Percentiles rank a stretch among this genome's conserved stretches.
These are phyloP conservation scores for Arthrobotrys pseudoclavata DNA, from an alignment of 2,329 filamentous ascomycete genomes.

Conservation along the genomic window DNA sequence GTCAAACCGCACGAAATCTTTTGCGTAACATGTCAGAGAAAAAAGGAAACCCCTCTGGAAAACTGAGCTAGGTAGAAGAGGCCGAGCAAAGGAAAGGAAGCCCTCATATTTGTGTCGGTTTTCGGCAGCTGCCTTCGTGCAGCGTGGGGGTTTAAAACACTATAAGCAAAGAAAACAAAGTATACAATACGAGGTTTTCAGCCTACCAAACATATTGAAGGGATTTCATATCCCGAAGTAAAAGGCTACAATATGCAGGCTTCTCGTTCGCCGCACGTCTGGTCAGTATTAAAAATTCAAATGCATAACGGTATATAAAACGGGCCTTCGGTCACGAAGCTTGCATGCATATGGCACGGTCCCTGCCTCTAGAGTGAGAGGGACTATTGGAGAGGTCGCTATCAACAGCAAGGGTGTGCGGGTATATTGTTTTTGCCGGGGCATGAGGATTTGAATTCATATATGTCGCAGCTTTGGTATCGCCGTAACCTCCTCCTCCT, in stretches of 20 bases:
- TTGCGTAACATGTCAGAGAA: constrained; percentile 56
- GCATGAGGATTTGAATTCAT: constrained; percentile 11
- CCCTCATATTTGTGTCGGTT: constrained; percentile 31
- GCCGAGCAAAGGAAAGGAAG: constrained; percentile 29
- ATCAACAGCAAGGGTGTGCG: constrained; percentile 14
- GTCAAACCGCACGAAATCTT: constrained; percentile 55
- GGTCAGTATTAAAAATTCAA: constrained; percentile 47
- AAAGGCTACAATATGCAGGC: constrained; percentile 14
- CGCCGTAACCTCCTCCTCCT: constrained; percentile 29
- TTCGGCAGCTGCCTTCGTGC: constrained; percentile 35
- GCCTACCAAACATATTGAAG: constrained; percentile 2
- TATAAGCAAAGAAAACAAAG: constrained; percentile 8
- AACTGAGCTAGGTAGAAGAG: constrained; percentile 25
- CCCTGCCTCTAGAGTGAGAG: constrained; percentile 41
- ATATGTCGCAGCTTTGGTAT: constrained; percentile 23
- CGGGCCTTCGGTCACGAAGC: constrained; percentile 19
- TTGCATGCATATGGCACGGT: constrained; percentile 50
- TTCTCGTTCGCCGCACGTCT: constrained; percentile 13
- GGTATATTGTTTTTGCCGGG: constrained; percentile 27
- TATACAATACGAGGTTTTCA: constrained; percentile 1
- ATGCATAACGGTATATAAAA: constrained; percentile 44
- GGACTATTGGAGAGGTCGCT: constrained; percentile 21
- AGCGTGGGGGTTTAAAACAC: constrained; percentile 45
- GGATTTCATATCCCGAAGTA: background rate
- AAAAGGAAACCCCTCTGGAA: constrained; percentile 13